Percentiles rank a stretch among this genome's conserved stretches.
These are phyloP conservation scores for Phytopythium aichiense DNA, from an alignment of 352 stramenopile species.

Conservation along the genomic window DNA sequence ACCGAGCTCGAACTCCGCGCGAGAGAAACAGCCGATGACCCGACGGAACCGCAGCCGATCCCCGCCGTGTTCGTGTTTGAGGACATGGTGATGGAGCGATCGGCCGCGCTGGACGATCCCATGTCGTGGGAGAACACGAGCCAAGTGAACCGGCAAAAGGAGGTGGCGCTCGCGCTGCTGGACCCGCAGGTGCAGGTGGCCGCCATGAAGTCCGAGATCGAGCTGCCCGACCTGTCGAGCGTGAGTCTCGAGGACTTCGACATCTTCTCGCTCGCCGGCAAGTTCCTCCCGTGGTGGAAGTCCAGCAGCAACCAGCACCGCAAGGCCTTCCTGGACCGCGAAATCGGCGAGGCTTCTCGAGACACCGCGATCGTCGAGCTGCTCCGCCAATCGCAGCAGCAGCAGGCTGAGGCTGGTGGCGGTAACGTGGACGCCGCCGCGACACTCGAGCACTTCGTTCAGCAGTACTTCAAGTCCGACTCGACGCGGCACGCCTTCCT, in stretches of 20 bases:
- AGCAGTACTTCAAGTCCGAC: slow-evolving; percentile 44
- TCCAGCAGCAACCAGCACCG: slow-evolving; percentile 41
- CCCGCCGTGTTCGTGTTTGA: slow-evolving; percentile 49
- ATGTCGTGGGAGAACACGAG: slow-evolving; percentile 42
- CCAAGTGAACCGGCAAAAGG: slow-evolving; percentile 31
- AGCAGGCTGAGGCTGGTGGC: slow-evolving; percentile 7
- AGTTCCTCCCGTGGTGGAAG: slow-evolving; percentile 63
- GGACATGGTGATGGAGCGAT: slow-evolving; percentile 21
- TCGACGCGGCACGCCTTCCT: slow-evolving; percentile 38
- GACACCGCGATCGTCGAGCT: slow-evolving; percentile 33
- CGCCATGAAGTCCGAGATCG: slow-evolving; percentile 49
- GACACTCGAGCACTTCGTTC: slow-evolving; percentile 27
- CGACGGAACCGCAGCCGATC: slow-evolving; percentile 11
- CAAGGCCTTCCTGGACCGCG: slow-evolving; percentile 42
- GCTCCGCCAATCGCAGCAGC: slow-evolving; percentile 28
- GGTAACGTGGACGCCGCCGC: slow-evolving; percentile 3
- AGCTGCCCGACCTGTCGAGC: slow-evolving; percentile 44
- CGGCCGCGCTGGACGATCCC: slow-evolving; percentile 23
- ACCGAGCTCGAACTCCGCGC: slow-evolving; percentile 25
- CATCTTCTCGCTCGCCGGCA: slow-evolving; percentile 34
- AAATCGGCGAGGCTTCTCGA: slow-evolving; percentile 36
- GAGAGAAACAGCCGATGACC: slow-evolving; percentile 15
- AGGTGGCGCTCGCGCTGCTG: slow-evolving; percentile 48
- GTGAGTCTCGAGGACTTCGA: slow-evolving; percentile 37
- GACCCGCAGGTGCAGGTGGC: slow-evolving; percentile 57